Base-by-base conservation (phyloP, 164 flowering plant genomes). In the Kingdonia uniflora region DNA sequence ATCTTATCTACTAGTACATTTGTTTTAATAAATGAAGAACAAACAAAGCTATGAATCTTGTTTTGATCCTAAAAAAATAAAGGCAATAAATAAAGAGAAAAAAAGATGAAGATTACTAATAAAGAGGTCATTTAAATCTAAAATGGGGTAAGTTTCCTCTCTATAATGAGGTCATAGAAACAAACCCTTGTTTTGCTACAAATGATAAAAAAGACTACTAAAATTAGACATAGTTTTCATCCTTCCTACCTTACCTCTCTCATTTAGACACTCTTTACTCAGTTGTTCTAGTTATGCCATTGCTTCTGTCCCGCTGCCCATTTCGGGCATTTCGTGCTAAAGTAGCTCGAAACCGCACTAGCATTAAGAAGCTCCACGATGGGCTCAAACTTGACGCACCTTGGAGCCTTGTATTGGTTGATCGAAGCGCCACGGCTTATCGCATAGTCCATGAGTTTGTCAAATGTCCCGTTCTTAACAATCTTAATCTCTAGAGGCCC, bases 381-480 rank as follows among this genome's bases (percentile, higher is more conserved):
- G 33, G 96, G 96, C 17, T 69, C 84, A 62, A 73, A 92, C 49
- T 85, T 88, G 49, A 92, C 96, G 47, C 98, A 92, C 17, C 96
- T 52, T 1, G 98, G 98, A 0, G 98, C 78, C 70, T 92, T 92
- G 68, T 92, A 92, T 79, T 92, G 98, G 55, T 87, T 84, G 2
- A 92, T 88, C 5, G 98, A 92, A 11, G 96, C 96, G 6, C 95
- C 98, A 12, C 70, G 49, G 69, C 88, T 84, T n/a, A 92, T 75
- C 17, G 96, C 95, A 61, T 78, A 87, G 70, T 92, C 98, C 98
- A 92, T 92, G 25, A 92, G 84, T 77, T 88, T 88, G 55, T 92
- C 99, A 48, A 92, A 92, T 0, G 97, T 86, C 44, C 97, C 97
- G 0, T 46, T 5, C 42, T 82, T 89, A 3, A 88, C 99, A 4